phyloP scores from a whole-genome alignment of 805 yeast genomes.

The Yarrowia sp. region DNA sequence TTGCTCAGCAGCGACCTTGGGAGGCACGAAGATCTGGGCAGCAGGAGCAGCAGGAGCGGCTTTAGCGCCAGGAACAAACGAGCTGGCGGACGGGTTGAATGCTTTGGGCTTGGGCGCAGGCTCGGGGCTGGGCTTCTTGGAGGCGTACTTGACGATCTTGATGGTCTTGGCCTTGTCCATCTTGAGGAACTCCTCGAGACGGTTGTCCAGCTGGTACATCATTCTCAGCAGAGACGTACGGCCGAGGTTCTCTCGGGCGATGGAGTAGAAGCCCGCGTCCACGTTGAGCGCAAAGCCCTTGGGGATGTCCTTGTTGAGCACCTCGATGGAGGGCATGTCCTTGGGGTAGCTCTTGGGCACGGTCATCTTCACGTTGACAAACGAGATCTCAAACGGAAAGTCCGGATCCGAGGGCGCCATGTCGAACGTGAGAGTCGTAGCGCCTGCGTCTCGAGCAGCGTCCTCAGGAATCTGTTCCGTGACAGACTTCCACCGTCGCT shows the following conservation, averaged over 20 bases:
- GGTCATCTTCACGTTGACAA: slow-evolving; percentile 51
- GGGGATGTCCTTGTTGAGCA: slow-evolving; percentile 67
- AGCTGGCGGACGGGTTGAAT: not conserved
- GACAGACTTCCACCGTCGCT: slow-evolving; percentile 26
- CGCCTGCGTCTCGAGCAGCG: not conserved
- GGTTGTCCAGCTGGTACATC: slow-evolving; percentile 53
- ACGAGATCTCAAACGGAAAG: slow-evolving; percentile 62
- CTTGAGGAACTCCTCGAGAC: slow-evolving; percentile 57
- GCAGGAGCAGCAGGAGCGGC: not conserved
- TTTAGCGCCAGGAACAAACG: not conserved
- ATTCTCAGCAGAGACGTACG: slow-evolving; percentile 51
- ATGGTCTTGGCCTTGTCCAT: slow-evolving; percentile 60
- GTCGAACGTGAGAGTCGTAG: slow-evolving; percentile 19
- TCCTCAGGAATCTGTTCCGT: slow-evolving; percentile 15
- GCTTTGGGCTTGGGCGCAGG: not conserved
- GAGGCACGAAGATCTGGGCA: slow-evolving; percentile 30
- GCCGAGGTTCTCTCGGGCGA: slow-evolving; percentile 40
- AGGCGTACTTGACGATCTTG: slow-evolving; percentile 49
- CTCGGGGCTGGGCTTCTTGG: slow-evolving; percentile 13
- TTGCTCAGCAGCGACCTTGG: slow-evolving; percentile 29
- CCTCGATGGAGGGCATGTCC: slow-evolving; percentile 51
- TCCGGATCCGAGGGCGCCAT: slow-evolving; percentile 64
- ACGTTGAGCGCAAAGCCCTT: slow-evolving; percentile 63
- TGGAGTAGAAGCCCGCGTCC: slow-evolving; percentile 60
- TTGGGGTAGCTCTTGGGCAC: slow-evolving; percentile 58